Conservation (phyloP, 805 yeast genomes). For the Ogataea pini region DNA sequence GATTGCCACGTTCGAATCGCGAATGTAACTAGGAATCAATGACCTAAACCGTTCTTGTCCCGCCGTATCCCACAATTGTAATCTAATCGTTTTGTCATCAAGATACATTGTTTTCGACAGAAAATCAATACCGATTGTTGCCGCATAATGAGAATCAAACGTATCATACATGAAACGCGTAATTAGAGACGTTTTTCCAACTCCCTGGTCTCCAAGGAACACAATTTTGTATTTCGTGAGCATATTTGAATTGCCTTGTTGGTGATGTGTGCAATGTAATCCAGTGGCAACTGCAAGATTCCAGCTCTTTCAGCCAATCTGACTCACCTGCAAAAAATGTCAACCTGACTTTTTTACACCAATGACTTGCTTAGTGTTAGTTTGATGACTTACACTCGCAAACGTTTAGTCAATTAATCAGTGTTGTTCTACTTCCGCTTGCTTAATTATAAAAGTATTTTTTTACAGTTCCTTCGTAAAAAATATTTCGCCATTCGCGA, state of each 20-base stretch:
- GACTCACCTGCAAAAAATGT: not conserved
- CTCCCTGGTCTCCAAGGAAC: slow-evolving; percentile 96
- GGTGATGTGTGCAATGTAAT: slow-evolving; percentile 2
- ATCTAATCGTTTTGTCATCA: slow-evolving; percentile 91
- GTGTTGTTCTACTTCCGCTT: not conserved
- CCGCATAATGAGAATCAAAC: slow-evolving; percentile 93
- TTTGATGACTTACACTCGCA: not conserved
- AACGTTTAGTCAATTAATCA: not conserved
- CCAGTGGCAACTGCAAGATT: slow-evolving; percentile 4
- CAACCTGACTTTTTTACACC: not conserved
- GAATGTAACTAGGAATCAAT: slow-evolving; percentile 89
- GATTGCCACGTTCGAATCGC: slow-evolving; percentile 97
- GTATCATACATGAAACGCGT: slow-evolving; percentile 99
- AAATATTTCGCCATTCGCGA: slow-evolving; percentile 4
- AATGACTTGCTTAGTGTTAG: not conserved
- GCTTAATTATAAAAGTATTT: not conserved
- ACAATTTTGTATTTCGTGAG: slow-evolving; percentile 82
- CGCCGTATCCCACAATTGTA: slow-evolving; percentile 97
- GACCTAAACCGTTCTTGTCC: slow-evolving; percentile 97
- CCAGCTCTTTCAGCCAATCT: slow-evolving; percentile 6
- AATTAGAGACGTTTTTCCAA: slow-evolving; percentile 93
- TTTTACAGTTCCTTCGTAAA: not conserved
- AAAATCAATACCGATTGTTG: slow-evolving; percentile 96
- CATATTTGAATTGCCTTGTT: slow-evolving; percentile 26
- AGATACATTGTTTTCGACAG: slow-evolving; percentile 90